Conservation (phyloP, 2,329 filamentous ascomycete species). For the Bipolaris zeicola region DNA sequence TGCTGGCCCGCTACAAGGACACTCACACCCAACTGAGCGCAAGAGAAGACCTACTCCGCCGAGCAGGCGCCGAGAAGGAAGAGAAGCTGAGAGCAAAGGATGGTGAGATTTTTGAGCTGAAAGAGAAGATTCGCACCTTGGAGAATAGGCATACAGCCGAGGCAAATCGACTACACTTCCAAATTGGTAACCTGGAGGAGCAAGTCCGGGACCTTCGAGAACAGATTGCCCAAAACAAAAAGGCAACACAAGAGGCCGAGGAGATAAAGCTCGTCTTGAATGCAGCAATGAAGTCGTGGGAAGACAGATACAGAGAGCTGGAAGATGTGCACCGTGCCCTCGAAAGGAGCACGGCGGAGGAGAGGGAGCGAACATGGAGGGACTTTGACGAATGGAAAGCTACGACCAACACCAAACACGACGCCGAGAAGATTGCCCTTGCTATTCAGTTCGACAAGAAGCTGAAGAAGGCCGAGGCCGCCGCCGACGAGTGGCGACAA, state of each 20-base stretch:
- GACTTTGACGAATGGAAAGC: conserved; percentile 54
- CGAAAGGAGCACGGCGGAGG: conserved; percentile 47
- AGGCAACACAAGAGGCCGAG: conserved; percentile 49
- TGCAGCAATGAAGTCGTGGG: conserved; percentile 48
- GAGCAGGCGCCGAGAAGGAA: conserved; percentile 56
- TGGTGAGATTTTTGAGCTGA: conserved; percentile 57
- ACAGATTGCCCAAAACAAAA: conserved; percentile 52
- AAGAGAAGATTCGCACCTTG: conserved; percentile 56
- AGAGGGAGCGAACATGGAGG: conserved; percentile 39
- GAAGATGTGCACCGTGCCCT: conserved; percentile 48
- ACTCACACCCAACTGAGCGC: conserved; percentile 57
- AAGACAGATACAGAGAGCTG: conserved; percentile 52
- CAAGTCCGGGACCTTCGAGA: conserved; percentile 59
- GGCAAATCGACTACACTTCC: conserved; percentile 56
- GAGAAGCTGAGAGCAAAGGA: conserved; percentile 60
- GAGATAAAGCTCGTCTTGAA: conserved; percentile 38
- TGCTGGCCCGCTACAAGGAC: conserved; percentile 55
- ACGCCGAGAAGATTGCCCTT: conserved; percentile 48
- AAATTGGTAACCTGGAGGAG: conserved; percentile 59
- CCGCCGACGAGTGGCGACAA: conserved; percentile 56
- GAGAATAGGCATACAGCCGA: conserved; percentile 59
- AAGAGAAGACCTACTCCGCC: conserved; percentile 57
- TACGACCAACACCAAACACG: conserved; percentile 40
- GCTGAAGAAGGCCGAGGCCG: conserved; percentile 54
- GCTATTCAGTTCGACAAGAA: conserved; percentile 49